These are phyloP conservation scores for Magnolia officinalis DNA, from an alignment of 164 flowering plant species.

Conservation along the genomic window DNA sequence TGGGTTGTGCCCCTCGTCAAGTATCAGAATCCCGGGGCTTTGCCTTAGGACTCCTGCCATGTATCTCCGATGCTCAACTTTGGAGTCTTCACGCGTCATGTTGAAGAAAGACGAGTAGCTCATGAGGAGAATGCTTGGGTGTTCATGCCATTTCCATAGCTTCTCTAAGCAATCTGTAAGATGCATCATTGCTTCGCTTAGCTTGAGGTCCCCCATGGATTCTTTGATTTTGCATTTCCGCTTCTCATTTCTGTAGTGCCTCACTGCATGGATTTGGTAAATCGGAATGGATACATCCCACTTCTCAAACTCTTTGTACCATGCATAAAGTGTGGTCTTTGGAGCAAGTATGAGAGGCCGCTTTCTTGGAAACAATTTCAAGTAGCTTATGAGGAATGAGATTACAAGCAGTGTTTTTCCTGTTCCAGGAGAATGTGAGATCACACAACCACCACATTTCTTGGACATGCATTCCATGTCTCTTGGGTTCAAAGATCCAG, in stretches of 20 bases:
- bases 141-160: constrained; percentile 79
- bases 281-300: constrained; percentile 84
- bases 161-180: constrained; percentile 77
- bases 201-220: constrained; percentile 36
- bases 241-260: constrained; percentile 40
- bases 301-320: constrained; percentile 84
- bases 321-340: constrained; percentile 80
- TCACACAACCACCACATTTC: constrained; percentile 76
- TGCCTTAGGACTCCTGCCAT: constrained; percentile 62
- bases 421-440: constrained; percentile 94
- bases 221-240: constrained; percentile 16
- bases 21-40: constrained; percentile 78
- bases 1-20: constrained; percentile 98
- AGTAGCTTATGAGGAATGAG: constrained; percentile 79
- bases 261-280: constrained; percentile 65
- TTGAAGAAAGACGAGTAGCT: constrained; percentile 80
- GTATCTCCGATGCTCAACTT: constrained; percentile 46
- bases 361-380: constrained; percentile 74
- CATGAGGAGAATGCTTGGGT: constrained; percentile 88
- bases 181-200: constrained; percentile 61
- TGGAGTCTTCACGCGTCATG: constrained; percentile 62
- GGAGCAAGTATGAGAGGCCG: constrained; percentile 91
- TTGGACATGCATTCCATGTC: constrained; percentile 40
- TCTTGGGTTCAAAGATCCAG: constrained; percentile 66
- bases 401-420: constrained; percentile 88